Base-by-base conservation (phyloP, 345 rosid species). In the Eucalyptus sideroxylon region DNA sequence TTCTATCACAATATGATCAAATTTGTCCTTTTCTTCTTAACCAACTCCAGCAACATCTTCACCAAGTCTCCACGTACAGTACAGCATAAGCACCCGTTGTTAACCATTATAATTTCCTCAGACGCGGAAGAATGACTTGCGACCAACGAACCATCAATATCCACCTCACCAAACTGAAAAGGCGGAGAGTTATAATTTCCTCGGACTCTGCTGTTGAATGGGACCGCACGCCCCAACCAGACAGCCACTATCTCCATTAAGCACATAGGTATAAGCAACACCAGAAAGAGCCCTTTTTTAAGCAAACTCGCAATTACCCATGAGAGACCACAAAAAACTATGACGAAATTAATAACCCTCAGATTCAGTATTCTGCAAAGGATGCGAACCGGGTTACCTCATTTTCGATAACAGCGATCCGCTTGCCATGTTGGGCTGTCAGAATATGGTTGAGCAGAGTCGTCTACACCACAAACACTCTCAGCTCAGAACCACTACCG, bases 1-100 rank as follows among this genome's bases (percentile, higher is more conserved):
- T 93, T 96, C 98, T 4, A 96, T 95, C 81, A 96, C 94, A 88
- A 96, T 96, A 90, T 95, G 97, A 89, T 96, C 97, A 89, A 96
- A 95, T 72, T 88, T 94, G 90, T 95, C 94, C 91, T 87, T 92
- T 92, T 96, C 86, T 92, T 93, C 91, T 90, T 93, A 88, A 94
- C 97, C 89, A 95, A 90, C 89, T 96, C 93, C 92, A 96, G 90
- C 17, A 95, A 95, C 97, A 96, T 96, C 94, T 95, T 96, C 87
- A 95, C 97, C 49, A 96, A 92, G 91, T 96, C 97, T 87, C 97
- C 97, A 10, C 95, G 93, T 51, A 95, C 96, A 16, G 97, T 96
- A 88, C 98, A 96, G 89, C 98, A 96, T 19, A 96, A 86, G 45
- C 62, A 86, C 30, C 96, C 97, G 87, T 95, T 95, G 87, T 94